Percentiles rank a stretch among this genome's conserved stretches.
phyloP scores from a whole-genome alignment of 163 green algal genomes.

The Prototheca wickerhamii region DNA sequence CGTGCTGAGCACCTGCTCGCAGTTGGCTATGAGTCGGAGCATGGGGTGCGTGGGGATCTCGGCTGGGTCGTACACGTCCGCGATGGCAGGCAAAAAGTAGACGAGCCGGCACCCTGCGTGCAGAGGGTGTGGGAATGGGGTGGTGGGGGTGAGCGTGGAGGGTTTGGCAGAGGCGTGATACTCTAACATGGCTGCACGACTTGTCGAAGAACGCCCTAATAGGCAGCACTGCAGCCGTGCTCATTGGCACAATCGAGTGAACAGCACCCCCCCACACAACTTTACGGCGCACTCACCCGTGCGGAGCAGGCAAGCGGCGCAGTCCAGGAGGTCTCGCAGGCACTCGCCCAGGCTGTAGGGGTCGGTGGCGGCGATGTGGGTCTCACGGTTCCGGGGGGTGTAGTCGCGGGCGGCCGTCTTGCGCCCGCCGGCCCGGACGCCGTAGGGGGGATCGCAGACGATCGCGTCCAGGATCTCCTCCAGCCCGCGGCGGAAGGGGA shows the following conservation, averaged over 20 bases:
- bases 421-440: slow-evolving; percentile 80
- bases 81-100: slow-evolving; percentile 65
- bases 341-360: slow-evolving; percentile 83
- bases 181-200: no score
- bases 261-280: no score
- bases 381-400: slow-evolving; percentile 24
- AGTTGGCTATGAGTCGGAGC: slow-evolving; percentile 47
- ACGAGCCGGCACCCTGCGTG: slow-evolving; percentile 52
- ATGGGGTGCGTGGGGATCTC: slow-evolving; percentile 54
- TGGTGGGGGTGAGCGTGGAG: not conserved
- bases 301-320: slow-evolving; percentile 57
- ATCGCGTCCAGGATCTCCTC: slow-evolving; percentile 75
- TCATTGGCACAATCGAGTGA: no score
- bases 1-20: slow-evolving; percentile 60
- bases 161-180: no score
- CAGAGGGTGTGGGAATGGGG: not conserved
- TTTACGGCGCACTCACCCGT: slow-evolving; percentile 20
- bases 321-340: slow-evolving; percentile 79
- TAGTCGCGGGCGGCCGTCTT: slow-evolving; percentile 52
- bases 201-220: no score
- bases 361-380: slow-evolving; percentile 48
- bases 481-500: slow-evolving; percentile 46
- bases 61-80: slow-evolving; percentile 39
- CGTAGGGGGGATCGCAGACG: slow-evolving; percentile 91
- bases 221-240: no score